Evolutionary conservation across 495 filamentous ascomycete genomes (phyloP).

Genomic region (Tetracladium marchalianum): DNA sequence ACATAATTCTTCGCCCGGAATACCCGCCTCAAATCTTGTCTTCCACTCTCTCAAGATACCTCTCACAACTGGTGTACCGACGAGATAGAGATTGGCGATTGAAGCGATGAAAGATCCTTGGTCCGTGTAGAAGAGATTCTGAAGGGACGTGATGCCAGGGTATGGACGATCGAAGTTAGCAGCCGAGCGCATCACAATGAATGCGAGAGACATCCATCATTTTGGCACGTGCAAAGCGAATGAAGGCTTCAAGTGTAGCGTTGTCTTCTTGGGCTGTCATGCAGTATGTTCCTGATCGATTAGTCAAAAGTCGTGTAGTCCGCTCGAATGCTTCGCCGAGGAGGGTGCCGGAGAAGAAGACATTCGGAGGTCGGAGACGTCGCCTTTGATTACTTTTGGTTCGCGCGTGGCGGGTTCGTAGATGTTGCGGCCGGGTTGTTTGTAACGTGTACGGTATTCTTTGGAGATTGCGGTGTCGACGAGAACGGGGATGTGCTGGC

Average conservation of each 20-base stretch:
- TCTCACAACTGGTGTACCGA: slow-evolving; percentile 55
- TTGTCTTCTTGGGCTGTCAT: slow-evolving; percentile 68
- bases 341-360: slow-evolving; percentile 57
- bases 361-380: slow-evolving; percentile 60
- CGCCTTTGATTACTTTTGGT: slow-evolving; percentile 55
- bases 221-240: slow-evolving; percentile 44
- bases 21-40: slow-evolving; percentile 42
- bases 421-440: slow-evolving; percentile 18
- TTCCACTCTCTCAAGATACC: slow-evolving; percentile 57
- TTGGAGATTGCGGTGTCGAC: slow-evolving; percentile 41
- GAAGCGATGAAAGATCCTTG: slow-evolving; percentile 52
- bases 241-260: slow-evolving; percentile 55
- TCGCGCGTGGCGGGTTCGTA: slow-evolving; percentile 41
- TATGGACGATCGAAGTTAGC: slow-evolving; percentile 65
- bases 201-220: slow-evolving; percentile 56
- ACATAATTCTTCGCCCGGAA: slow-evolving; percentile 59
- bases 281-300: slow-evolving; percentile 60
- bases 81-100: slow-evolving; percentile 56
- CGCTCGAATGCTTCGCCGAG: slow-evolving; percentile 57
- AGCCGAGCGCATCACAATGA: slow-evolving; percentile 66
- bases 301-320: slow-evolving; percentile 53
- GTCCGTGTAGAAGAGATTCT: slow-evolving; percentile 47
- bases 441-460: slow-evolving; percentile 52
- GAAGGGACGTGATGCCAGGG: slow-evolving; percentile 38
- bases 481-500: slow-evolving; percentile 42